Base-by-base conservation (phyloP, 345 rosid species). In the Mallotus nudiflorus region DNA sequence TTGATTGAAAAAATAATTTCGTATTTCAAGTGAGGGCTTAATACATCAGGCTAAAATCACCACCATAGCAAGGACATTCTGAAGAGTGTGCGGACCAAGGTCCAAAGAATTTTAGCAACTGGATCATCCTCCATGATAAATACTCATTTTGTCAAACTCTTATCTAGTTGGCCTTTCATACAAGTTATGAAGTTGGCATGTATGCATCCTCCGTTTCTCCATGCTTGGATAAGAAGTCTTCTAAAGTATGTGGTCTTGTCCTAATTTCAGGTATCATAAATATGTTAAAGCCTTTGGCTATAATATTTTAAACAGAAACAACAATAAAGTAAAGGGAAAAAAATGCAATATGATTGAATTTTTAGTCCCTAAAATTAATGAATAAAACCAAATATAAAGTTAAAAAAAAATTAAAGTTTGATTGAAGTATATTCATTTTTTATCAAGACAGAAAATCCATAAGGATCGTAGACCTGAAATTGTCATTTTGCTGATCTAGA, bases 91-190 rank as follows among this genome's bases (percentile, higher is more conserved):
- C 1, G 88, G 85, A 62, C 85, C 81, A 59, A 88, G 83, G 52
- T 78, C 88, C 96, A 86, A 61, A 89, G 83, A 55, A 86, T 81
- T 83, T 81, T 84, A 48, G 97, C 94, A 75, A 89, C 80, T 9
- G 80, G 93, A 75, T 90, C 97, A 78, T 83, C 91, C 78, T 91
- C 88, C 68, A 89, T 31, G 73, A 66, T 33, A 72, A 78, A 80
- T 55, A 77, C 22, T 16, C 71, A 56, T 37, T 69, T 59, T 67
- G 28, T 73, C 69, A 39, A 37, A 44, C 45, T 62, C 73, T 75
- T 74, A 62, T 62, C 49, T 25, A 48, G 62, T 8, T 66, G 74
- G 60, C 76, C n/a, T n/a, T n/a, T n/a, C n/a, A n/a, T 75, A 65
- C 49, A 51, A 69, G 67, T 54, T 6, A 7, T 29, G 69, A 54